Base-by-base conservation (phyloP, 805 yeast genomes). In the Tetrapisispora nanseiensis region DNA sequence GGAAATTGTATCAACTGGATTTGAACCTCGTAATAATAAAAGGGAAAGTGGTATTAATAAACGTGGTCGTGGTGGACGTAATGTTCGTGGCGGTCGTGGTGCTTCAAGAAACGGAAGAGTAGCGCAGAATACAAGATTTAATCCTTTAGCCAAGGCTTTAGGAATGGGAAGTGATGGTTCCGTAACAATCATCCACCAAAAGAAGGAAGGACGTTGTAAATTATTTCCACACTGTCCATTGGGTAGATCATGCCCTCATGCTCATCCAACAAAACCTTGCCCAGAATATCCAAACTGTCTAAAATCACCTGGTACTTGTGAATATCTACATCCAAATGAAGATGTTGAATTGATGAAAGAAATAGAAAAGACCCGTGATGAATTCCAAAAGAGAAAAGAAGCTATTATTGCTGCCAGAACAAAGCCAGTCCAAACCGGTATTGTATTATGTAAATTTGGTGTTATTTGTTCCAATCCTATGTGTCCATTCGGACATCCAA, bases 401-500 rank as follows among this genome's bases (percentile, higher is more conserved):
- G 63, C 62, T 15, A 40, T 61, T 46, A 42, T 62, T 51, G 55
- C 65, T 46, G 50, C 65, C 56, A 59, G 53, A 50, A 51, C 50
- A 45, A 48, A 66, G 55, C 58, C 66, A 42, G 56, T 67, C 19
- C 69, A 66, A 49, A 59, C 69, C 30, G 80, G 81, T 42, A 71
- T 75, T 44, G 73, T 75, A 2, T 55, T 81, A 29, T 87, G 96
- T 68, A 83, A 82, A 58, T 87, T 76, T 62, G 92, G 90, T 38
- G 68, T 72, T 20, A 61, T 76, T 31, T 87, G 96, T 63, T 69
- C 84, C 20, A 84, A 83, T 55, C 86, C 78, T 47, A 65, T 76
- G 47, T 87, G 96, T 67, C 86, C 87, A 23, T 86, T 80, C 66
- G 95, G 87, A 21, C 96, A 87, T 58, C 95, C 97, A 35, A 85